Evolutionary conservation across 208 protist species (phyloP), one percentile per base, ranked within the genome.

Genomic region (Trypanosoma scelopori): DNA sequence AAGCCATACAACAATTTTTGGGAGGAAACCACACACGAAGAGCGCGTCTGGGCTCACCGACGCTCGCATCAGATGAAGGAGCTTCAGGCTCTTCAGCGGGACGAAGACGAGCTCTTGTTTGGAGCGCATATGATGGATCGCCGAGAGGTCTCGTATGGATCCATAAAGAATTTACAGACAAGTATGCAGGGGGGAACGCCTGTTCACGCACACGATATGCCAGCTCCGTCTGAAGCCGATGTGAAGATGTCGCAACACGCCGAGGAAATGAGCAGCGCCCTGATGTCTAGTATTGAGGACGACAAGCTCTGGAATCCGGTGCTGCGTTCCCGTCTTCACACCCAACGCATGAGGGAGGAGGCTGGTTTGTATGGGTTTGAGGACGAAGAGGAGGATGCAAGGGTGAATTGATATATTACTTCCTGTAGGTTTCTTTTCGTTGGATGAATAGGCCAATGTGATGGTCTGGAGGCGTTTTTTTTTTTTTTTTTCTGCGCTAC

Each of bases 231-330:
- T 48, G 87, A 95, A 47, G 69, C 75, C 0, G 85, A 95, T 5
- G 58, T 95, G 16, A 72, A 65, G 30, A 91, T 91, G 81, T 90
- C 85, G 13, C 74, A 75, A 6, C 73, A 87, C n/a, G 76, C 80
- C 41, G 85, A 92, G 46, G 87, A 93, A 58, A 92, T 92, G 78
- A 93, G 85, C 55, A 91, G 84, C 49, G 85, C 81, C 23, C 74
- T 95, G n/a, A 95, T 95, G 87, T 90, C 87, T 13, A 89, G 78
- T 61, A 92, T 95, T 66, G 87, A 95, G 43, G 87, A 95, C 59
- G 90, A 93, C 55, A 95, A 95, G 62, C 49, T 93, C n/a, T 93
- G 87, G 87, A 95, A 95, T 69, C 90, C 90, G 5, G 83, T 93
- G 7, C 65, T 93, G 11, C 74, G 76, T 43, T 93, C 90, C 0